These are phyloP conservation scores for Sabuloglossum arenarium DNA, from an alignment of 495 filamentous ascomycete species.

Conservation along the genomic window DNA sequence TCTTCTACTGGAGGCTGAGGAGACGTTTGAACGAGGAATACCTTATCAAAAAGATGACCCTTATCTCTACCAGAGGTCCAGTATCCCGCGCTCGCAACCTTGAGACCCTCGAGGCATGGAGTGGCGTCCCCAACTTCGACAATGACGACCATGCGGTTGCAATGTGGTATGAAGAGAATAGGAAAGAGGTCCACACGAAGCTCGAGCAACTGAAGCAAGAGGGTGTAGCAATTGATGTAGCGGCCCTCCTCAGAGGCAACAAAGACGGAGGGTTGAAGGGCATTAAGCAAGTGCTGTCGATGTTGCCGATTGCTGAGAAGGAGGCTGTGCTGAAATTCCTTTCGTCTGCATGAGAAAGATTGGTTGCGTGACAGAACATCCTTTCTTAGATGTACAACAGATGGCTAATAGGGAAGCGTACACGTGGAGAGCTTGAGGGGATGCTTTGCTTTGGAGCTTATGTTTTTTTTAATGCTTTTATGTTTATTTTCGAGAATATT, in stretches of 20 bases:
- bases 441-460: background rate
- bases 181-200: conserved; percentile 55
- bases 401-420: background rate
- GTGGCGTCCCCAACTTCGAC: conserved; percentile 47
- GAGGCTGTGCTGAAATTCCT: conserved; percentile 68
- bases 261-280: conserved; percentile 69
- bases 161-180: conserved; percentile 94
- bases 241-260: conserved; percentile 49
- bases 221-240: conserved; percentile 56
- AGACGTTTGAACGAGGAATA: conserved; percentile 92
- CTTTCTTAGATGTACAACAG: background rate
- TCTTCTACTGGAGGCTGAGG: conserved; percentile 99
- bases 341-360: conserved; percentile 1
- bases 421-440: background rate
- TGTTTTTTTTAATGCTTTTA: background rate
- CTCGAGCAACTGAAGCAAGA: conserved; percentile 64
- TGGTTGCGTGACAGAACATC: background rate
- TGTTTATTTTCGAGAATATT: background rate
- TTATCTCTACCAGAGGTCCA: conserved; percentile 22
- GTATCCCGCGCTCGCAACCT: conserved; percentile 40
- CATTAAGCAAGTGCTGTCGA: conserved; percentile 61
- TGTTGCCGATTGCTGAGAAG: conserved; percentile 70
- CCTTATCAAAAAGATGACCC: conserved; percentile 69
- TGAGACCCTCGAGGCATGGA: conserved; percentile 56
- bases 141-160: conserved; percentile 64